Percentiles rank a stretch among this genome's conserved stretches.
Evolutionary conservation across 768 basidiomycete species (phyloP).

Genomic region (Termitomyces sp.): DNA sequence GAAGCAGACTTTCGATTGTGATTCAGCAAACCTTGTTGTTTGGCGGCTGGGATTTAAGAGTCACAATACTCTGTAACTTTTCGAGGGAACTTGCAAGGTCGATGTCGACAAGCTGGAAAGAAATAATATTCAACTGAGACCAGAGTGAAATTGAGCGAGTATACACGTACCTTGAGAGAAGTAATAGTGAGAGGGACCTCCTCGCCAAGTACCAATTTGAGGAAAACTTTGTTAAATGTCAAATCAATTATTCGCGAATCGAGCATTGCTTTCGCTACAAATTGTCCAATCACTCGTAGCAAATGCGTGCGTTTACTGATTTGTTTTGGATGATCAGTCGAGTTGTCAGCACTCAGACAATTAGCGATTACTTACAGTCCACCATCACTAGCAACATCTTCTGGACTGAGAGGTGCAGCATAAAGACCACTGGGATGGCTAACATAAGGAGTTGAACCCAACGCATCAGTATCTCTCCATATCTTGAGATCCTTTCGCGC

Average conservation of each 20-base stretch:
- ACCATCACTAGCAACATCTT: constrained; percentile 68
- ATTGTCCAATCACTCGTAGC: constrained; percentile 89
- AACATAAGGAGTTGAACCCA: constrained; percentile 65
- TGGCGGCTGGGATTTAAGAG: constrained; percentile 34
- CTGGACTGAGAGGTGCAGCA: constrained; percentile 75
- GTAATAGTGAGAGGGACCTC: constrained; percentile 80
- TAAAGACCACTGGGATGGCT: constrained; percentile 83
- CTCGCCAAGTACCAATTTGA: constrained; percentile 86
- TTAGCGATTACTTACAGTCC: constrained; percentile 55
- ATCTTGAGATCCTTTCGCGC: constrained; percentile 83
- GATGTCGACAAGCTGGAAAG: constrained; percentile 70
- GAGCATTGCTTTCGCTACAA: constrained; percentile 94
- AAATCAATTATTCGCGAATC: constrained; percentile 98
- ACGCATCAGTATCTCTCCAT: constrained; percentile 84
- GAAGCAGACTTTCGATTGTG: background rate
- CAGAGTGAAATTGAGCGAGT: constrained; percentile 1
- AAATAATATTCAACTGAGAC: background rate
- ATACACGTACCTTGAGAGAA: constrained; percentile 63
- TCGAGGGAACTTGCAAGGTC: constrained; percentile 83
- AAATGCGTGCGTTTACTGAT: constrained; percentile 80
- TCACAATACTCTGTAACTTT: constrained; percentile 70
- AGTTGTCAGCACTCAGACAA: background rate
- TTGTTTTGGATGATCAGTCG: background rate
- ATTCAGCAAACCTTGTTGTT: constrained; percentile 51
- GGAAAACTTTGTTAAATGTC: constrained; percentile 92